Evolutionary conservation across 345 rosid genomes (phyloP), one percentile per base, ranked within the genome.

Genomic region (Eutrema japonicum): DNA sequence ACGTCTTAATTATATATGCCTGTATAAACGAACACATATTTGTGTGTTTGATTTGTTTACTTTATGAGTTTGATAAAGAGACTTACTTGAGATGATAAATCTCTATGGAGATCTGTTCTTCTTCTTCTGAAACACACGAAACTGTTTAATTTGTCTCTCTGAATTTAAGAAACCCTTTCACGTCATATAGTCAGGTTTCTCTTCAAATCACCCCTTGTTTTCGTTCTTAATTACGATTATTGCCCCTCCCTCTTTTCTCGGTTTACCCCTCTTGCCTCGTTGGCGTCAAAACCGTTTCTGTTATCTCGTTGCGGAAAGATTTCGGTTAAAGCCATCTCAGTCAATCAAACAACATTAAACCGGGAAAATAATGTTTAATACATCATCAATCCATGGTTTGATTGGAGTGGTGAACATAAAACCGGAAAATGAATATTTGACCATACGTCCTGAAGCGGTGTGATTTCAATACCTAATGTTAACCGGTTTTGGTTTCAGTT

Each of bases 121-220:
- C 55, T 73, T 27, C 27, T 22, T 58, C 54, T 37, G n/a, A 6
- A 57, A 50, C 64, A 71, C 73, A 71, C 72, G 67, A 71, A 77
- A 71, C 76, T 71, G 80, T 33, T 66, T 71, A 42, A 55, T 77
- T 22, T 47, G 79, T 69, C 65, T 64, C 71, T 76, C 79, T 76
- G 75, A 76, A 64, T 53, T 47, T 63, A 76, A 64, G 79, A 76
- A 76, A 70, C 46, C 30, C 41, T 42, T 71, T 26, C 1, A 61
- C 10, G 33, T 77, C 76, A 77, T 71, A 77, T 66, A 71, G 80
- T 66, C 73, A 77, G 5, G 18, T 26, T 71, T 43, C 27, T 65
- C 29, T 10, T 16, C 6, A 35, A 41, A 66, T 10, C 4, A 49
- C 69, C 80, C 80, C 22, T 66, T 5, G 12, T 3, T 29, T 57